Percentiles rank a stretch among this genome's conserved stretches.
Conservation (phyloP, 306 rosid species). For the Carpinus fangiana region DNA sequence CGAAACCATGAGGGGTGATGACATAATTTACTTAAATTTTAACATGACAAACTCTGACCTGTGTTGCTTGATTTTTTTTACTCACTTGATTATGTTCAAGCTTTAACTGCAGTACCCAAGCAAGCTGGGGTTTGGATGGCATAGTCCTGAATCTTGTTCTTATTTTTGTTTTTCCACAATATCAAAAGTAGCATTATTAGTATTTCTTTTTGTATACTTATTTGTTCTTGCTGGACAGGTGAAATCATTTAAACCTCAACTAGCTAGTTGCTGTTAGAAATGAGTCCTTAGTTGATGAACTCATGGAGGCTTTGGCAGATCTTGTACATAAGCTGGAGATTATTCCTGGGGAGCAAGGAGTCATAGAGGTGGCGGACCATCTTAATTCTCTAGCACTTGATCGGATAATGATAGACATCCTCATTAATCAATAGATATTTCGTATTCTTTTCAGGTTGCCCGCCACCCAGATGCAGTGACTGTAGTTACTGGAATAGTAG, state of each 20-base stretch:
- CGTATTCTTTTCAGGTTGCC: constrained; percentile 72
- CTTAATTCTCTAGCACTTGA: constrained; percentile 10
- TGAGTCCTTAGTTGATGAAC: constrained; percentile 79
- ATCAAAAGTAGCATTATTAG: neutral
- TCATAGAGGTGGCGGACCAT: constrained; percentile 69
- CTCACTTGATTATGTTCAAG: constrained; percentile 9
- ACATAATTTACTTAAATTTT: too few relatives aligned
- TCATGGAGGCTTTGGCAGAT: constrained; percentile 81
- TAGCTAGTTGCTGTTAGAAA: constrained; percentile 75
- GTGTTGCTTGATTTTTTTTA: neutral
- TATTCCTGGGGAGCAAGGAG: constrained; percentile 96
- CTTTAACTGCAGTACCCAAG: neutral
- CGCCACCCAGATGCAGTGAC: constrained; percentile 95
- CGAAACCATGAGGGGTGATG: too few relatives aligned
- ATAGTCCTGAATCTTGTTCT: neutral
- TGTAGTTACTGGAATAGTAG: constrained; percentile 95
- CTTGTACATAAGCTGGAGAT: constrained; percentile 85
- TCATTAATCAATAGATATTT: constrained; percentile 20
- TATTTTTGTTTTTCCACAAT: neutral
- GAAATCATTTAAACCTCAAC: constrained; percentile 83
- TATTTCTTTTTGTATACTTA: neutral
- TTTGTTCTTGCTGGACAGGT: constrained; percentile 47
- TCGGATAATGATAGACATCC: constrained; percentile 19
- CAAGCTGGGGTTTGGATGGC: neutral
- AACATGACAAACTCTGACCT: neutral